Conservation (phyloP, 495 filamentous ascomycete species). For the Parathielavia appendiculata region DNA sequence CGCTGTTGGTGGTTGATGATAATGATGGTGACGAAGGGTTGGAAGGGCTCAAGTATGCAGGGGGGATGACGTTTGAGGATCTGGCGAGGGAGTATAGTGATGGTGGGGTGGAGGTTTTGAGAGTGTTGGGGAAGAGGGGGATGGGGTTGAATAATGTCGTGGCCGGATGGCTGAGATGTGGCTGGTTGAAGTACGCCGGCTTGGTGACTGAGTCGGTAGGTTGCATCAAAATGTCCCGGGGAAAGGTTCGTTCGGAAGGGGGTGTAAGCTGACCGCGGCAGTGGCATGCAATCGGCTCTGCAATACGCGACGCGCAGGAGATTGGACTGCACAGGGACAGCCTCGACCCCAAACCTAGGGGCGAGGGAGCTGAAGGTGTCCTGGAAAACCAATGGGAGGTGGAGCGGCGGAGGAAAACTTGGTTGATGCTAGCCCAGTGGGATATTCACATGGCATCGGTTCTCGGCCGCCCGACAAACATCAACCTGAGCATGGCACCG, state of each 20-base stretch:
- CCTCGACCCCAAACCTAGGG: slow-evolving; percentile 35
- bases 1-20: slow-evolving; percentile 49
- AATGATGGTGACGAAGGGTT: slow-evolving; percentile 31
- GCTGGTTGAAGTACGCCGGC: slow-evolving; percentile 47
- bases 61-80: slow-evolving; percentile 55
- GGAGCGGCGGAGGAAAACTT: slow-evolving; percentile 49
- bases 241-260: too few relatives aligned
- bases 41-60: slow-evolving; percentile 52
- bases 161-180: slow-evolving; percentile 49
- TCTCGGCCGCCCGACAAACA: slow-evolving; percentile 54
- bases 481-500: slow-evolving; percentile 40
- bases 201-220: slow-evolving; percentile 47
- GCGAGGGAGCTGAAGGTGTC: slow-evolving; percentile 38
- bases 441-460: slow-evolving; percentile 57
- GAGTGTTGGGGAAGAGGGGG: slow-evolving; percentile 50
- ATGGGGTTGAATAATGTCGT: slow-evolving; percentile 52
- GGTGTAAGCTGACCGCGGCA: slow-evolving; percentile 16
- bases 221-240: not conserved
- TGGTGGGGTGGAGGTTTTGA: slow-evolving; percentile 47
- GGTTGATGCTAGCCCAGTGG: slow-evolving; percentile 55
- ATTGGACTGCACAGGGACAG: slow-evolving; percentile 54
- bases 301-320: slow-evolving; percentile 59
- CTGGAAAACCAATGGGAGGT: slow-evolving; percentile 51
- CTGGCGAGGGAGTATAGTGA: slow-evolving; percentile 56
- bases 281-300: slow-evolving; percentile 56